These are phyloP conservation scores for Rhinocladiella mackenziei DNA, from an alignment of 2,329 filamentous ascomycete genomes.

Conservation along the genomic window DNA sequence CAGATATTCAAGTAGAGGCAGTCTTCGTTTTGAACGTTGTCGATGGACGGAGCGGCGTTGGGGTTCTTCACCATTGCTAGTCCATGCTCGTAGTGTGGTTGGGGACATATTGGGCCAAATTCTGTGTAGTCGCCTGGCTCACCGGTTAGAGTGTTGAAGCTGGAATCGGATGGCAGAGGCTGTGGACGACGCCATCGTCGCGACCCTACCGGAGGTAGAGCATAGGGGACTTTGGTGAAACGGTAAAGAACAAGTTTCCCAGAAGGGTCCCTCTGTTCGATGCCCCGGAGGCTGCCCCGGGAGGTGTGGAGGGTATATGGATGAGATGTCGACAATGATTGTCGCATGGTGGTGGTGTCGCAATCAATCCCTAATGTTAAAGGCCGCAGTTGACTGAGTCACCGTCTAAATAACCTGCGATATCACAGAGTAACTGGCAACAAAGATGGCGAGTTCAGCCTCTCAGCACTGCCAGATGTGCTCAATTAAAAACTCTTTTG, in stretches of 20 bases:
- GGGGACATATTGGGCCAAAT: slow-evolving; percentile 41
- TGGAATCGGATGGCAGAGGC: slow-evolving; percentile 32
- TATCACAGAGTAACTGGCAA: no score
- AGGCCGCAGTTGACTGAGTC: no score
- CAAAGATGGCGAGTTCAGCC: no score
- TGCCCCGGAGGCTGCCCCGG: slow-evolving; percentile 23
- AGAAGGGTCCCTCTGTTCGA: slow-evolving; percentile 20
- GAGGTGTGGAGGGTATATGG: slow-evolving; percentile 25
- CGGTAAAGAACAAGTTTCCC: slow-evolving; percentile 30
- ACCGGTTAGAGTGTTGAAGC: slow-evolving; percentile 30
- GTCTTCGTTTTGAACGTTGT: slow-evolving; percentile 42
- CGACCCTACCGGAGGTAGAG: slow-evolving; percentile 38
- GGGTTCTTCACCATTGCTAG: slow-evolving; percentile 29
- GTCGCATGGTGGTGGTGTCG: slow-evolving; percentile 18
- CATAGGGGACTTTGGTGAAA: slow-evolving; percentile 39
- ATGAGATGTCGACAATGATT: slow-evolving; percentile 23
- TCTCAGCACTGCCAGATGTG: neutral
- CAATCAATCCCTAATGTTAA: no score
- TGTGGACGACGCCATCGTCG: slow-evolving; percentile 40
- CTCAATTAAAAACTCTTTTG: neutral
- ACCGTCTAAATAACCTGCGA: no score
- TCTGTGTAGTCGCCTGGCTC: slow-evolving; percentile 38
- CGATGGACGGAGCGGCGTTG: slow-evolving; percentile 28
- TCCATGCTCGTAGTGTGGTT: slow-evolving; percentile 34
- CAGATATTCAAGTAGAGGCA: slow-evolving; percentile 51